Evolutionary conservation across 495 filamentous ascomycete genomes (phyloP), one percentile per base, ranked within the genome.

Genomic region (Lasiosphaeria hispida): DNA sequence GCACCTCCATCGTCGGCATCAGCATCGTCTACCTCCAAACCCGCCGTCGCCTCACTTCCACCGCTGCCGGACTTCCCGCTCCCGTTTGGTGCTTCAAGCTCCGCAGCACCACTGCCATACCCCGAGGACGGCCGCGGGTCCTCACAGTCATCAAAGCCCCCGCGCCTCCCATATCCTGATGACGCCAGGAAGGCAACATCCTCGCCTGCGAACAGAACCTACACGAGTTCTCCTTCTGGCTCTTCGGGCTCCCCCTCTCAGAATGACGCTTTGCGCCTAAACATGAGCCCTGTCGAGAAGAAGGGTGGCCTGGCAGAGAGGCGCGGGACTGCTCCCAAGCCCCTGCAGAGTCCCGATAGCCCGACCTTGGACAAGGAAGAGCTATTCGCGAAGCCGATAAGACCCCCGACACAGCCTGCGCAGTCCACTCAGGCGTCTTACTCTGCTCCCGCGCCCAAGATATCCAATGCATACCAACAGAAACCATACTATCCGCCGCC

Each of bases 251-350:
- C 73, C 0, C 45, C 54, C 48, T 44, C 60, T 60, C 19, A 72
- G 33, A 55, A 41, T 61, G 79, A 83, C 43, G 75, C 74, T 11
- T 61, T 70, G 15, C 69, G 75, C 36, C 65, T 79, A 43, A 72
- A 76, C 40, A 60, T 75, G 55, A 81, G 73, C 57, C 76, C 78
- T 3, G 67, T 68, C 34, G 80, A 80, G 23, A 81, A 80, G 68
- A 80, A 71, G 65, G 73, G 75, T 10, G 78, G 80, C 34, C 73
- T 92, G 50, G 88, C 87, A 7, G 88, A 92, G 63, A 73, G 86
- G 66, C 80, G 90, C 38, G 88, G 87, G 34, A 89, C 86, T 10
- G 82, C 79, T 10, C 90, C 89, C 48, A 91, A 87, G 64, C 88
- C 90, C 52, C 66, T 94, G 30, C 67, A 69, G 48, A 89, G 90